Base-by-base conservation (phyloP, 2,329 filamentous ascomycete genomes). In the Trichoderma breve region DNA sequence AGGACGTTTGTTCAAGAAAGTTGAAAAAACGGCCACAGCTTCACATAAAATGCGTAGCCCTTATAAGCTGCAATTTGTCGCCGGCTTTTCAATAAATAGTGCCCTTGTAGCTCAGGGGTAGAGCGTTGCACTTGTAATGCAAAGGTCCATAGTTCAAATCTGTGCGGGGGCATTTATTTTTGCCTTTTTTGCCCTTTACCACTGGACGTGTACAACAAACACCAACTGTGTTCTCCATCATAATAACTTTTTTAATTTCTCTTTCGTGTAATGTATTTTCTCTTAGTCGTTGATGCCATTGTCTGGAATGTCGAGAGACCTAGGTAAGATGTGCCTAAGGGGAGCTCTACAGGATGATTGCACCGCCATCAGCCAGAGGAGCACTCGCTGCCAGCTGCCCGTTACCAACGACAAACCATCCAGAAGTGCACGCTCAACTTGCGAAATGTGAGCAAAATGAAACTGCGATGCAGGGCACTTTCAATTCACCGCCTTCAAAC, bases 51-150 rank as follows among this genome's bases (percentile, higher is more conserved):
- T 4, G 15, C 18, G 1, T n/a, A 3, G 39, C 1, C 39, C 15
- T 43, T 43, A 43, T 43, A 43, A 43, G 39, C 39, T n/a, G 39
- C 18, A n/a, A 43, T n/a, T n/a, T 43, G 39, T 43, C 18, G 39
- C 15, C 7, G 0, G 7, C 0, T 43, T 43, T 1, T 4, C 15
- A 43, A n/a, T n/a, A n/a, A n/a, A n/a, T 43, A 43, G 39, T 60
- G 63, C 63, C 63, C 63, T 47, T 55, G 39, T 66, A 66, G 63
- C 63, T 66, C 63, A 66, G 63, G 43, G 63, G 63, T 66, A 66
- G 63, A 66, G 64, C 51, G 64, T 67, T 67, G 64, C 64, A 67
- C 64, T 67, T 67, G 64, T 67, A 67, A 67, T 67, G 64, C 64
- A 67, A 67, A 67, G 64, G 51, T 57, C 64, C 64, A 67, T 67